Evolutionary conservation across 768 basidiomycete species (phyloP), one percentile per base, ranked within the genome.

Genomic region (Suillus weaverae): DNA sequence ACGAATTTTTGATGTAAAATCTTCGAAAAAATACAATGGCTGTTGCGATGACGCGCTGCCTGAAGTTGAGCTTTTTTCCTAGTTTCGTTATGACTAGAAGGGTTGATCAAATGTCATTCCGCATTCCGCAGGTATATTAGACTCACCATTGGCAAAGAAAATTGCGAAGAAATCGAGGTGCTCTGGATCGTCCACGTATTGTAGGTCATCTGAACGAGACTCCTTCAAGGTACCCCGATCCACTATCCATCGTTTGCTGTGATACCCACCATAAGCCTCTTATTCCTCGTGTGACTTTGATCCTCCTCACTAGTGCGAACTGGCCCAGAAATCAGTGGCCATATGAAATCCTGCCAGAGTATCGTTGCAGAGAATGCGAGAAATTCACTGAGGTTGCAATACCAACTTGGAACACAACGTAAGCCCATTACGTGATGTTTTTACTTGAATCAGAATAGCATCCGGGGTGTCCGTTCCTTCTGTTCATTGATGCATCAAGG

Each of bases 1-100:
- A 97, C 9, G 88, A 84, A 74, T 97, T 98, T 80, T 97, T 97
- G 70, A 97, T 80, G 76, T 99, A 99, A 78, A 98, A 99, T n/a
- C 97, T 83, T 43, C 92, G 88, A 77, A 99, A 97, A 79, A 94
- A 99, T 46, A 98, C 90, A 56, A 90, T 94, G 30, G 97, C 95
- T 1, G 95, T 98, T 4, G 97, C 94, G 63, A 95, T 92, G 4
- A 92, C 94, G 50, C 95, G 86, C 76, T 99, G 97, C 35, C 95
- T 87, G 13, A 98, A 81, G 48, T 81, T 80, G 46, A 96, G 82
- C 67, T 90, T 90, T 79, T 91, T 94, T 30, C 94, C 93, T 1
- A 99, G 84, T 74, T 91, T 94, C 20, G 90, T 87, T 60, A 98
- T 92, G 18, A 89, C 94, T 95, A 69, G 16, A 14, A 20, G 26